Percentiles rank a stretch among this genome's conserved stretches.
These are phyloP conservation scores for Glebionis coronaria DNA, from an alignment of 129 eudicot genomes.

Conservation along the genomic window DNA sequence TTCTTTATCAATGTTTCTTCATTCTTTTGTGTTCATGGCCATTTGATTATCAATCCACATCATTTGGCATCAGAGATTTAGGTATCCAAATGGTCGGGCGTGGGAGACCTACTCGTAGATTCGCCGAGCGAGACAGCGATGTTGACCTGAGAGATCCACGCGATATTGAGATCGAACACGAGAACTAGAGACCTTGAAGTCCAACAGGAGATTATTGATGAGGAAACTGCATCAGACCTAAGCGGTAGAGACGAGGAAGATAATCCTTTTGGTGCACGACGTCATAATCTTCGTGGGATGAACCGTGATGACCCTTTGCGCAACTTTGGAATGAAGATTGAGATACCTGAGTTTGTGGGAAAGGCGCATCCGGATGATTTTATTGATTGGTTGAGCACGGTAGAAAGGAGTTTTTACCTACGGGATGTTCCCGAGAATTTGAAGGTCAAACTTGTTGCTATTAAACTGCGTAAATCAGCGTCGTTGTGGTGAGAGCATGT, in stretches of 20 bases:
- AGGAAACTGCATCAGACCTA: background rate
- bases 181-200: background rate
- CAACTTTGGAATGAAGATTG: background rate
- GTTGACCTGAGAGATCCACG: background rate
- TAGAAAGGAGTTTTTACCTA: too few species aligned
- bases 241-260: background rate
- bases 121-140: background rate
- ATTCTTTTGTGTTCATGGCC: too few species aligned
- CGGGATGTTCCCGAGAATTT: too few species aligned
- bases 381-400: too few species aligned
- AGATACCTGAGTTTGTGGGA: conserved; percentile 2
- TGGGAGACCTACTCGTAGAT: conserved; percentile 3
- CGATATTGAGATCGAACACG: background rate
- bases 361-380: too few species aligned
- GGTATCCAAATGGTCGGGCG: conserved; percentile 2
- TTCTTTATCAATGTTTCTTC: too few species aligned
- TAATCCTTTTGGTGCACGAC: background rate
- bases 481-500: too few species aligned
- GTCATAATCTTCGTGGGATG: background rate
- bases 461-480: too few species aligned
- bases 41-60: too few species aligned
- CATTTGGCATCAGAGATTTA: background rate
- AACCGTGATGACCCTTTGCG: background rate
- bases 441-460: too few species aligned
- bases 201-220: background rate